A percentile compares a stretch with the other conserved stretches of the same genome.
Evolutionary conservation across 2,329 filamentous ascomycete genomes (phyloP).

Genomic region (Paramyrothecium sp.): DNA sequence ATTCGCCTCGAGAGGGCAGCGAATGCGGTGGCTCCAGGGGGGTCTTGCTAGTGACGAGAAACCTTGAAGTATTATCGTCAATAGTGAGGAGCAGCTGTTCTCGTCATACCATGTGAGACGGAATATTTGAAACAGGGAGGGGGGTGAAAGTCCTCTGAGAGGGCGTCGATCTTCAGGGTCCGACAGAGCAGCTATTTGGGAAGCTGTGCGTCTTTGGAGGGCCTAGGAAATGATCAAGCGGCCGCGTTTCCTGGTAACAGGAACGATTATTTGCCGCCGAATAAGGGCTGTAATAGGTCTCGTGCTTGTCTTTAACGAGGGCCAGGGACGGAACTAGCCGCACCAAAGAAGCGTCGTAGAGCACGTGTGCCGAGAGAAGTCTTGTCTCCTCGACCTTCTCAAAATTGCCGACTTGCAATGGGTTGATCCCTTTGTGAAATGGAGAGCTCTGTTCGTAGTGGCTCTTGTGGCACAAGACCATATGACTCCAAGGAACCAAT

Average conservation of each 20-base stretch:
- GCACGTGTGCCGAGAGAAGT: background rate
- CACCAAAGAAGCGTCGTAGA: background rate
- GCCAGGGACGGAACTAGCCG: background rate
- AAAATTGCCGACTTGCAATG: too few relatives aligned
- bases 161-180: background rate
- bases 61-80: background rate
- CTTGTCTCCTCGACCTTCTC: too few relatives aligned
- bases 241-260: background rate
- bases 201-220: background rate
- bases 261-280: background rate
- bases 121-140: background rate
- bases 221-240: background rate
- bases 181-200: background rate
- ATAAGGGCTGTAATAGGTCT: background rate
- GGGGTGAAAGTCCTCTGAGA: background rate
- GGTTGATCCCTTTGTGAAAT: too few relatives aligned
- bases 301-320: background rate
- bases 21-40: background rate
- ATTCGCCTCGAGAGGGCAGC: background rate
- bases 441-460: too few relatives aligned
- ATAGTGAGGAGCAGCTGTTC: background rate
- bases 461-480: too few relatives aligned
- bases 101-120: background rate
- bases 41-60: background rate
- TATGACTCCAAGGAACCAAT: background rate